phyloP scores from a whole-genome alignment of 345 rosid genomes.

The Carallia pectinifolia region DNA sequence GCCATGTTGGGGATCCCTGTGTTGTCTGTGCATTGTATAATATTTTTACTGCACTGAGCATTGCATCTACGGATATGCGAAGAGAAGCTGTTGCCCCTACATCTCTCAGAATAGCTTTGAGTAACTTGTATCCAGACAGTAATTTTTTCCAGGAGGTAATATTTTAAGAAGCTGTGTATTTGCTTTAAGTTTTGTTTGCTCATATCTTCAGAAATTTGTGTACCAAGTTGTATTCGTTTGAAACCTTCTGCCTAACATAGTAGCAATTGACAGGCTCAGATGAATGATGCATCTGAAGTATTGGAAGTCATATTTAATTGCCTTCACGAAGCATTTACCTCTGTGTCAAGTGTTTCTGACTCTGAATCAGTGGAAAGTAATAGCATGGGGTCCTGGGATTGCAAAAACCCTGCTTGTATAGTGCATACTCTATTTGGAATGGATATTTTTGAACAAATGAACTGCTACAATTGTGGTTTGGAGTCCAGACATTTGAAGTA shows the following conservation, averaged over 20 bases:
- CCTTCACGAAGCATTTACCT: constrained; percentile 84
- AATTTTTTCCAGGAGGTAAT: constrained; percentile 91
- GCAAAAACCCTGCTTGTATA: constrained; percentile 61
- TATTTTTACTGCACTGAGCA: constrained; percentile 62
- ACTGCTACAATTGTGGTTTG: constrained; percentile 73
- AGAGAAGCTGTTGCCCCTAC: constrained; percentile 88
- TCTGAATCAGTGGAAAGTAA: constrained; percentile 60
- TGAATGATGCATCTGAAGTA: constrained; percentile 99
- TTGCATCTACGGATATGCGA: constrained; percentile 49
- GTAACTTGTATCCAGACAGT: constrained; percentile 88
- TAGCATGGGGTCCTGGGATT: constrained; percentile 73
- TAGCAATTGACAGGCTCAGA: constrained; percentile 70
- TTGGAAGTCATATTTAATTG: constrained; percentile 80
- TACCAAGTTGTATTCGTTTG: background rate
- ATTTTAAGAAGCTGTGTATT: constrained; percentile 16
- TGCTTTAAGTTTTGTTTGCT: constrained; percentile 5
- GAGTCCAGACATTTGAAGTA: constrained; percentile 89
- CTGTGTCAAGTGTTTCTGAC: constrained; percentile 52
- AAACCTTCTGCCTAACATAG: constrained; percentile 15
- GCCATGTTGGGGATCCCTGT: constrained; percentile 94
- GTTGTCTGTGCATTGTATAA: constrained; percentile 82
- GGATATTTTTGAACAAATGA: constrained; percentile 77
- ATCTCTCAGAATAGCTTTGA: constrained; percentile 77
- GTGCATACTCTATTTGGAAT: constrained; percentile 92
- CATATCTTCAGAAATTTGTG: constrained; percentile 1